These are phyloP conservation scores for Phenoliferia sp. DNA, from an alignment of 1,284 basidiomycete genomes.

Conservation along the genomic window DNA sequence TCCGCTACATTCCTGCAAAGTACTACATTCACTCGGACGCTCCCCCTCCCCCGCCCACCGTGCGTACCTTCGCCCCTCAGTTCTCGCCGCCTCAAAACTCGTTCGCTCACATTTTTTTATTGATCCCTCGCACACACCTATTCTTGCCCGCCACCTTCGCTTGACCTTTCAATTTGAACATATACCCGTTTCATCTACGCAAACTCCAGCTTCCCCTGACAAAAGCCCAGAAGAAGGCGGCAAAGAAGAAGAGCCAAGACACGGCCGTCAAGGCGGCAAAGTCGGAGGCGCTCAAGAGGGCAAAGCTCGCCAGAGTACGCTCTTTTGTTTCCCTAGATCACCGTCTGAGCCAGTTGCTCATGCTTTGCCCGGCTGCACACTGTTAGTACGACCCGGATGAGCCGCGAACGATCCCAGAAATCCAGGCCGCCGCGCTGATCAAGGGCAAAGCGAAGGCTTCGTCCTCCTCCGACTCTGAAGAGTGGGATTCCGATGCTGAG, in stretches of 20 bases:
- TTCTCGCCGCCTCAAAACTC: neutral
- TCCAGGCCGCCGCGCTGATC: slow-evolving; percentile 50
- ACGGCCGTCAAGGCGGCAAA: slow-evolving; percentile 25
- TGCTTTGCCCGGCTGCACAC: neutral
- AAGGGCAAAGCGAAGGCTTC: slow-evolving; percentile 50
- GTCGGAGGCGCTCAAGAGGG: slow-evolving; percentile 63
- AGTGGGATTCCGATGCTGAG: slow-evolving; percentile 45
- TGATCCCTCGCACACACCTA: neutral
- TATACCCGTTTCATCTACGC: neutral
- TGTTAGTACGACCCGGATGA: slow-evolving; percentile 81
- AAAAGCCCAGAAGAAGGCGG: slow-evolving; percentile 73
- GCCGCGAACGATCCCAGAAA: slow-evolving; percentile 71
- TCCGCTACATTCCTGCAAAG: slow-evolving; percentile 78
- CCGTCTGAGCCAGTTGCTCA: neutral
- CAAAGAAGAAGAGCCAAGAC: slow-evolving; percentile 80
- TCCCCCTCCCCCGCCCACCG: slow-evolving; percentile 12
- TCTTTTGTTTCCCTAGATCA: neutral
- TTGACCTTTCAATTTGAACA: neutral
- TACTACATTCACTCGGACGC: slow-evolving; percentile 70
- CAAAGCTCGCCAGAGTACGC: slow-evolving; percentile 72
- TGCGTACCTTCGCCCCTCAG: neutral
- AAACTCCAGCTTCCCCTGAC: slow-evolving; percentile 11
- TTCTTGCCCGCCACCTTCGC: too few species aligned
- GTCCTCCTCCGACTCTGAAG: slow-evolving; percentile 37
- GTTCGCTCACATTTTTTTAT: neutral